Base-by-base conservation (phyloP, 805 yeast species). In the Metschnikowia continentalis region DNA sequence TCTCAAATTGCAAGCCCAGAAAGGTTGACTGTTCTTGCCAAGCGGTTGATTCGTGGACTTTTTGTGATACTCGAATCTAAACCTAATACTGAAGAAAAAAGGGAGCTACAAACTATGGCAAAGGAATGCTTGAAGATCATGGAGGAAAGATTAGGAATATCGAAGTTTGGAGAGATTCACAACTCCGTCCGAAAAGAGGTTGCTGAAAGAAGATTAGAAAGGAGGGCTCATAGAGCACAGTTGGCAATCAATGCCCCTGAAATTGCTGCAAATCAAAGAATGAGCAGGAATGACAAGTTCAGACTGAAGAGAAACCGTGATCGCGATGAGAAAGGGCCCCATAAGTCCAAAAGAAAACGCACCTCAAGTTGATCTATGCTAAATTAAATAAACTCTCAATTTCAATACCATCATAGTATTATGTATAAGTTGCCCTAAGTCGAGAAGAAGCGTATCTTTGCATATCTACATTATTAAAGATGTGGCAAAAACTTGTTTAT, bases 181-280 rank as follows among this genome's bases (percentile, higher is more conserved):
- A 71, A 87, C 1, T 71, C 72, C 42, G 94, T 90, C n/a, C 81
- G 82, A 63, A 81, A 77, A 55, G 60, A 61, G 15, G 84, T 91
- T 22, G 69, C 67, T 30, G 71, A 72, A 35, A 80, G 89, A 66
- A 80, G 97, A 61, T 78, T 78, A 52, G 95, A 89, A 45, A 81
- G 97, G 68, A 82, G 77, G 63, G 79, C 87, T 0, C 85, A 84
- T 62, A 77, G 90, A 51, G 86, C 96, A 0, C 84, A 86, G 52
- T 70, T 89, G 63, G 86, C 90, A 2, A 75, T 91, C 10, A 79
- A 77, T 19, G 87, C 86, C 3, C 98, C 98, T 0, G 96, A 86
- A 14, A 69, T 79, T 39, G 84, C 89, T n/a, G 94, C 96, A 1
- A 79, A 78, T 57, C 81, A 88, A 66, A 88, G 86, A 70, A 62